Base-by-base conservation (phyloP, 1,284 basidiomycete genomes). In the Takashimella tepidaria region DNA sequence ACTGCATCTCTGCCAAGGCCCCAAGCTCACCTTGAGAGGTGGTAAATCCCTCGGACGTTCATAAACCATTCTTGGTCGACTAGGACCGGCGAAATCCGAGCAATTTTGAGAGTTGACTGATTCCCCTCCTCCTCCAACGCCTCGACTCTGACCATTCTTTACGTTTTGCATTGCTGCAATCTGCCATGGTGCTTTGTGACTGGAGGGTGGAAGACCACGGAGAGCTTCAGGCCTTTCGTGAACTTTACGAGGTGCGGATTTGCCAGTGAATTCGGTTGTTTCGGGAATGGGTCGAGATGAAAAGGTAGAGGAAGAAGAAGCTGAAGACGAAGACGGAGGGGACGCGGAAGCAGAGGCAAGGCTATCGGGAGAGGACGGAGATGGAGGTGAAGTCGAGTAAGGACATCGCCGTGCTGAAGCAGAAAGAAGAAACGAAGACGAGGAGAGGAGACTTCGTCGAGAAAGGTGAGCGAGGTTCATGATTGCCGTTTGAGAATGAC, bases 41-140 rank as follows among this genome's bases (percentile, higher is more conserved):
- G 74, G 74, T 56, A 67, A 60, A 31, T 61, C 63, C 13, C 62
- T 60, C 5, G 66, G 67, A 27, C 68, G 49, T 25, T 66, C 63
- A 58, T 74, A 72, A 10, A 64, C 45, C 65, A 72, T 58, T 42
- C 72, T 59, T 11, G 70, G 69, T 43, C 59, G 63, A 54, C 67
- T 68, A 0, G 71, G 69, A 26, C 68, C 71, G 10, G 45, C 59
- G 49, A 70, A 71, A 11, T 57, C 63, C 26, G 26, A 25, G 63
- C 62, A 37, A 27, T 55, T 62, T 83, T 81, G 50, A 84, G 79
- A 70, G 88, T 53, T 24, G 50, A 53, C 20, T 49, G 40, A 37
- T 57, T 44, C 41, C 49, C 47, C 40, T 41, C 31, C 10, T 20
- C 21, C 16, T 49, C 46, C 20, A 23, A 25, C 24, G 46, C 54